A percentile compares a stretch with the other conserved stretches of the same genome.
These are phyloP conservation scores for Trichosporon sp. DNA, from an alignment of 1,284 basidiomycete genomes.

Conservation along the genomic window DNA sequence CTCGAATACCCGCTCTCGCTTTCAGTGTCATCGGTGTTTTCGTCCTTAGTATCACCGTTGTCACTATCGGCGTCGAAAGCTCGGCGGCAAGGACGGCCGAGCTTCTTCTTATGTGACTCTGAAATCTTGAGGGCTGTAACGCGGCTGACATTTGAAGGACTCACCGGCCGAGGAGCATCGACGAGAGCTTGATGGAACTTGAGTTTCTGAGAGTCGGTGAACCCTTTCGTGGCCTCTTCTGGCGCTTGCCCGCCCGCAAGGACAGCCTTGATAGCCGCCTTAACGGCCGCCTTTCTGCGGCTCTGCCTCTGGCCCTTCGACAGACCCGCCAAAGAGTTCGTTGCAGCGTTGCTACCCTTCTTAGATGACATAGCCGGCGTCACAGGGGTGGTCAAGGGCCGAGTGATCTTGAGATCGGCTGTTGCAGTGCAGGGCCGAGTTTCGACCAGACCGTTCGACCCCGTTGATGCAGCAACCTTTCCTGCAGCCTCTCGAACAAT, in stretches of 20 bases:
- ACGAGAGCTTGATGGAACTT: neutral
- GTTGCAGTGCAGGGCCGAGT: too few relatives aligned
- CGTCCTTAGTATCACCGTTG: too few relatives aligned
- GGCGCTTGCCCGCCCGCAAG: neutral
- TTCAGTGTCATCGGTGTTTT: neutral
- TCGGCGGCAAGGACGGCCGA: neutral
- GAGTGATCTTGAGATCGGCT: too few relatives aligned
- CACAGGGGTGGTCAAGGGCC: too few relatives aligned
- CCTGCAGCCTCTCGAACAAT: neutral
- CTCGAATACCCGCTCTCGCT: slow-evolving; percentile 4
- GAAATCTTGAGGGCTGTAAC: neutral
- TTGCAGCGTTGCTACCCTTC: neutral
- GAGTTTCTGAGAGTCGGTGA: neutral
- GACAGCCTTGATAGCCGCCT: neutral
- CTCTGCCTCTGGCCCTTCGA: too few relatives aligned
- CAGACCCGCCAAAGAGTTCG: too few relatives aligned
- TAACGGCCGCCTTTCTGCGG: neutral
- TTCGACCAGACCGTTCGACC: too few relatives aligned
- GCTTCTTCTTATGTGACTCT: neutral
- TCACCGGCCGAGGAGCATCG: neutral
- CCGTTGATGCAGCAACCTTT: too few relatives aligned
- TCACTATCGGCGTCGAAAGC: neutral
- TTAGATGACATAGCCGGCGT: too few relatives aligned
- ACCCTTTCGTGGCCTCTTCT: neutral
- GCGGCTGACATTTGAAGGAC: neutral